These are phyloP conservation scores for Xylaria curta DNA, from an alignment of 495 filamentous ascomycete species.

Conservation along the genomic window DNA sequence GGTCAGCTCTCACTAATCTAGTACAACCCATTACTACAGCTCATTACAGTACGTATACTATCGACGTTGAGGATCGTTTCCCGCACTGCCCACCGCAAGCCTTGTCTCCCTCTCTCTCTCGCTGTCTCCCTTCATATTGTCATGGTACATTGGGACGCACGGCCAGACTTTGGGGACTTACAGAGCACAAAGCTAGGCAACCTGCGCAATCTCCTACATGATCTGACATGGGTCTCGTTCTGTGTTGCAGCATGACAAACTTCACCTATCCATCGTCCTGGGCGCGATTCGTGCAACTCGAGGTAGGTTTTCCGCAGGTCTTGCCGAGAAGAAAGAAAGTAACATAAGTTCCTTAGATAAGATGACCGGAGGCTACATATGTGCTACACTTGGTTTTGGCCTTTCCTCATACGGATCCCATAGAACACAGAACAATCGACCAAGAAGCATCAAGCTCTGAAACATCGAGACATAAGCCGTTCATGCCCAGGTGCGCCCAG, in stretches of 20 bases:
- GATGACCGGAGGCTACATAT: background rate
- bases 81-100: background rate
- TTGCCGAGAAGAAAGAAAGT: constrained; percentile 13
- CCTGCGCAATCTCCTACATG: constrained; percentile 22
- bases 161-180: background rate
- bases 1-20: constrained; percentile 15
- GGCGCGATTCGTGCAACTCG: background rate
- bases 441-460: constrained; percentile 4
- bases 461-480: constrained; percentile 10
- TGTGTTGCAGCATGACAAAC: constrained; percentile 9
- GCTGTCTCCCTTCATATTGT: background rate
- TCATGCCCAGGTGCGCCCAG: constrained; percentile 19
- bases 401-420: background rate
- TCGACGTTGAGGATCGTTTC: background rate
- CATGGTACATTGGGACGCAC: background rate
- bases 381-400: background rate
- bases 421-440: constrained; percentile 7
- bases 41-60: constrained; percentile 17
- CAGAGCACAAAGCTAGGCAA: background rate
- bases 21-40: constrained; percentile 23
- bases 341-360: background rate
- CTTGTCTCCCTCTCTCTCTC: constrained; percentile 11
- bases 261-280: constrained; percentile 11
- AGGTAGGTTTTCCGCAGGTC: constrained; percentile 10
- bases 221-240: constrained; percentile 23